phyloP scores from a whole-genome alignment of 2,329 filamentous ascomycete genomes.

The Colletotrichum graminicola region DNA sequence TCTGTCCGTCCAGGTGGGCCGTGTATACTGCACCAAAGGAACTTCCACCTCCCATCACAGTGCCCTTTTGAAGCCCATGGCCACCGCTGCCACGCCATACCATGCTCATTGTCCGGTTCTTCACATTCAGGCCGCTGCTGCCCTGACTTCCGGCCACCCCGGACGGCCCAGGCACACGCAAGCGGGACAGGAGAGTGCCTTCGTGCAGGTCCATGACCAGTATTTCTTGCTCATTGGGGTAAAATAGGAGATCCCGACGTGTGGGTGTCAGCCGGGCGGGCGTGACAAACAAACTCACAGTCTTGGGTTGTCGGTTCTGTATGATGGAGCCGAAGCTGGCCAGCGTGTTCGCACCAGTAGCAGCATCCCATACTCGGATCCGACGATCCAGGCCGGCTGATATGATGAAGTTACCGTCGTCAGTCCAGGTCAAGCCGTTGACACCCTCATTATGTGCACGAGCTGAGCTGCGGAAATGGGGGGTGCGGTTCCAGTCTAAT shows the following conservation, averaged over 20 bases:
- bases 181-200: constrained; percentile 77
- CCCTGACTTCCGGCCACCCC: constrained; percentile 60
- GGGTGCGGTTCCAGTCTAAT: constrained; percentile 47
- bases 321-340: constrained; percentile 88
- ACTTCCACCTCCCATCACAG: constrained; percentile 71
- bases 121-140: constrained; percentile 68
- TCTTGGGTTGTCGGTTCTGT: constrained; percentile 77
- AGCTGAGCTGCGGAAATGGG: constrained; percentile 62
- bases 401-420: constrained; percentile 81
- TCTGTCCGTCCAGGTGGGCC: constrained; percentile 85
- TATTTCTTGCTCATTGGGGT: constrained; percentile 85
- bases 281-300: constrained; percentile 71
- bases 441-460: constrained; percentile 85
- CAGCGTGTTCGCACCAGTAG: constrained; percentile 85
- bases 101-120: constrained; percentile 78
- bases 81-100: constrained; percentile 78
- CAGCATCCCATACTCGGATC: constrained; percentile 88
- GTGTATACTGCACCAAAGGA: constrained; percentile 76
- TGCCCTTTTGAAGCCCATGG: constrained; percentile 65
- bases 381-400: constrained; percentile 86
- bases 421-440: constrained; percentile 87
- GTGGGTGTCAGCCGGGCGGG: constrained; percentile 70
- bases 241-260: constrained; percentile 78
- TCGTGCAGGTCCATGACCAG: constrained; percentile 84
- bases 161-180: constrained; percentile 73